phyloP scores from a whole-genome alignment of 345 rosid genomes.

The Fremontodendron californicum region DNA sequence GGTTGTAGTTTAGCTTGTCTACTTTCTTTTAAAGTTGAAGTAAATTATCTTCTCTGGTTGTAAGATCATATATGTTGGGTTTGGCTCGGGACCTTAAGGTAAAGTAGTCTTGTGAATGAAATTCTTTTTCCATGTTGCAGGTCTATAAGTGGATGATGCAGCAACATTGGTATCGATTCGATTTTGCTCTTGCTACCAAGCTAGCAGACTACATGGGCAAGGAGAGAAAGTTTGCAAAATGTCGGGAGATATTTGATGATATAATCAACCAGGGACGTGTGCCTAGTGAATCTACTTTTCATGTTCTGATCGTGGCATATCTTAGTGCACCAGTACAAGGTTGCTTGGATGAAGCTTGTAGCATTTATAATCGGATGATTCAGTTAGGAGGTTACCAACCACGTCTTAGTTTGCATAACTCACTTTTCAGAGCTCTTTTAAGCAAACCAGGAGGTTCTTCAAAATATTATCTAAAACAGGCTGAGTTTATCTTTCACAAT shows the following conservation, averaged over 20 bases:
- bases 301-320: slow-evolving; percentile 73
- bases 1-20: background rate
- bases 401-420: slow-evolving; percentile 62
- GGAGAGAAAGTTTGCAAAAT: slow-evolving; percentile 67
- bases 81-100: background rate
- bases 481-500: slow-evolving; percentile 80
- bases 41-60: background rate
- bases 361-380: slow-evolving; percentile 81
- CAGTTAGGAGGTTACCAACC: slow-evolving; percentile 86
- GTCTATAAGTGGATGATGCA: slow-evolving; percentile 93
- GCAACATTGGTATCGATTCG: slow-evolving; percentile 77
- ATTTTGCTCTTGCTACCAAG: slow-evolving; percentile 85
- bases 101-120: background rate
- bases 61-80: background rate
- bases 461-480: slow-evolving; percentile 66
- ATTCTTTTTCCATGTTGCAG: slow-evolving; percentile 31
- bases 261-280: slow-evolving; percentile 82
- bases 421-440: slow-evolving; percentile 70
- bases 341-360: slow-evolving; percentile 72
- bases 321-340: slow-evolving; percentile 66
- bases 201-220: slow-evolving; percentile 84
- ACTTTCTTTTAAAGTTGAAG: background rate
- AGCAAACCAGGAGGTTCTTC: slow-evolving; percentile 50
- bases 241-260: slow-evolving; percentile 76
- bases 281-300: slow-evolving; percentile 87